These are phyloP conservation scores for Chlorella sp. DNA, from an alignment of 139 green algal species.

Conservation along the genomic window DNA sequence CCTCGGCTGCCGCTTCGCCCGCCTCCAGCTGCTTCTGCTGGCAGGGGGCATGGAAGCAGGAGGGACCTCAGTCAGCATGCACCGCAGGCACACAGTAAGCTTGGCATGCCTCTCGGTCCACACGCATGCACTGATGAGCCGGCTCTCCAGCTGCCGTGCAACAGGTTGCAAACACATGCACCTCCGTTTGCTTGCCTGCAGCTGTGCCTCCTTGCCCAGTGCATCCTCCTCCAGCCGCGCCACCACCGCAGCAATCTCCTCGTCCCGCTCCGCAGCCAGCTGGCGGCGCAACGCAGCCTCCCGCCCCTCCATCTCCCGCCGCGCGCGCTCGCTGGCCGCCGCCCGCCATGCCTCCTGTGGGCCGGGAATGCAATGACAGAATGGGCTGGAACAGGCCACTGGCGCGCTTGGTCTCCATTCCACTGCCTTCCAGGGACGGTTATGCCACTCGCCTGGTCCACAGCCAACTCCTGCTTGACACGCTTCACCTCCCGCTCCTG, in stretches of 20 bases:
- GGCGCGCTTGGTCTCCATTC: too few species aligned
- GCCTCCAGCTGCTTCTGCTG: conserved; percentile 27
- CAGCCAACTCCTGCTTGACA: conserved; percentile 31
- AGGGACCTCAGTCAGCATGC: too few species aligned
- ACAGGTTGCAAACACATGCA: too few species aligned
- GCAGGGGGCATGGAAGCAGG: neutral
- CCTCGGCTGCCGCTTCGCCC: conserved; percentile 28
- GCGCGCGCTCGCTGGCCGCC: conserved; percentile 46
- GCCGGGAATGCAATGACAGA: too few species aligned
- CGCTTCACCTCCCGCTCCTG: conserved; percentile 31
- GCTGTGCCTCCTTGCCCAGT: conserved; percentile 8
- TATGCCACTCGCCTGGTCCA: conserved; percentile 22
- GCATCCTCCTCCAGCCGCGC: conserved; percentile 39
- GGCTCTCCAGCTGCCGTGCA: neutral
- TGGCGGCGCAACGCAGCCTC: conserved; percentile 36
- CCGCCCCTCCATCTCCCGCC: conserved; percentile 42
- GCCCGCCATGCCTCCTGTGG: conserved; percentile 53
- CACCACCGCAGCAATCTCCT: conserved; percentile 36
- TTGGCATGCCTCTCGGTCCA: too few species aligned
- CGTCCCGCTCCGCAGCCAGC: conserved; percentile 32
- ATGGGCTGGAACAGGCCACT: too few species aligned
- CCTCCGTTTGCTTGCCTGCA: conserved; percentile 32
- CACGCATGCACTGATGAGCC: too few species aligned
- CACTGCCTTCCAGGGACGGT: too few species aligned
- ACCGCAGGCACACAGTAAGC: too few species aligned